Base-by-base conservation (phyloP, 345 rosid species). In the Populus ilicifolia region DNA sequence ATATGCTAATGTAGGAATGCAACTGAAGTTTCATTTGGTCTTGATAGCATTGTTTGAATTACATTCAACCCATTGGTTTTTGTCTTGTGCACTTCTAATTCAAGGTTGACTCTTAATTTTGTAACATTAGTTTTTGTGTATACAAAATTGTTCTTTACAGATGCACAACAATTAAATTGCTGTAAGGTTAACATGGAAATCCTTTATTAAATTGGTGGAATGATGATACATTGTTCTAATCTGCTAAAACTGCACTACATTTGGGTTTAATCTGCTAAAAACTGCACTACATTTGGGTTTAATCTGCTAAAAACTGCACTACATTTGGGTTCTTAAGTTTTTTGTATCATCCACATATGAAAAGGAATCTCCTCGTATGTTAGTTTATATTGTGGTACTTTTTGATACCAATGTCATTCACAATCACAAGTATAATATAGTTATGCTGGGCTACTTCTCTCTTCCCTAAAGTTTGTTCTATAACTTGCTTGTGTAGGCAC, bases 401-500 rank as follows among this genome's bases (percentile, higher is more conserved):
- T n/a, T 56, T 56, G 62, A 56, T 56, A n/a, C 62, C 62, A 56
- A 56, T 21, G 11, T 21, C 62, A 56, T n/a, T 41, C 13, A 41
- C 9, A 41, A 9, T 2, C 44, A 23, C 38, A 67, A 2, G 41
- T 27, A 1, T 72, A 27, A 27, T 1, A 9, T 39, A 23, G n/a
- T 10, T 41, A 41, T 41, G 13, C 13, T 65, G 66, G 72, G 79
- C 70, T 69, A 62, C 25, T 38, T 64, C 71, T 73, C 29, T 54
- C 52, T 62, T 67, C 36, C 21, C 6, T 72, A 64, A 56, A 50
- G 56, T 41, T 46, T 56, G n/a, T 69, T 79, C 20, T 70, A 67
- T 66, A 71, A 70, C 17, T 79, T 46, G 79, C 67, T 76, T 72
- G 33, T 83, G 80, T 76, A 94, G 99, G 97, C 98, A 78, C 97